phyloP scores from a whole-genome alignment of 1,284 basidiomycete genomes.

The Pterula multifida region DNA sequence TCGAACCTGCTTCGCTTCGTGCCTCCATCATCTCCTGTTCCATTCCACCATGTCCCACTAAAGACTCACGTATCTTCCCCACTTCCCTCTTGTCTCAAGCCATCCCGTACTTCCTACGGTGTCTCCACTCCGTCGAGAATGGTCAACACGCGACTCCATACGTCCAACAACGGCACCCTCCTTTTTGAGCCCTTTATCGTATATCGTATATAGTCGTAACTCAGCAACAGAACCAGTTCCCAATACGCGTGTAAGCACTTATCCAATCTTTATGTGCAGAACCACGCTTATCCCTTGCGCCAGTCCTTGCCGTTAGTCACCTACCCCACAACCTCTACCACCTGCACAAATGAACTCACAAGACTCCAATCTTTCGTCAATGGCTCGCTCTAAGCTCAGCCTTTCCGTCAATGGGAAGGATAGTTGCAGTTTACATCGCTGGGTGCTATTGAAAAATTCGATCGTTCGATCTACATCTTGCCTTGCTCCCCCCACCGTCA shows the following conservation, averaged over 20 bases:
- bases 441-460: conserved; percentile 78
- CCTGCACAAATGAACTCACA: conserved; percentile 10
- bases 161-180: conserved; percentile 71
- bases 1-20: background rate
- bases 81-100: conserved; percentile 18
- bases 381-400: conserved; percentile 68
- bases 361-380: conserved; percentile 30
- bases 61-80: conserved; percentile 6
- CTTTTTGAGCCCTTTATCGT: conserved; percentile 77
- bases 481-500: conserved; percentile 18
- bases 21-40: background rate
- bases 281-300: conserved; percentile 2
- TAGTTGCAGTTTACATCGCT: conserved; percentile 66
- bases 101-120: conserved; percentile 23
- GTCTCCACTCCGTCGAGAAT: conserved; percentile 44
- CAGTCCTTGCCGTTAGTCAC: conserved; percentile 7
- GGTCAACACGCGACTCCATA: conserved; percentile 70
- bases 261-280: background rate
- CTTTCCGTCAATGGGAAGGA: conserved; percentile 47
- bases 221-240: conserved; percentile 7
- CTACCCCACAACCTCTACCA: conserved; percentile 13
- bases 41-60: background rate
- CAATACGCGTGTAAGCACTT: conserved; percentile 13
- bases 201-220: conserved; percentile 55
- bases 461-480: conserved; percentile 41